These are phyloP conservation scores for Schizothecium vesticola DNA, from an alignment of 495 filamentous ascomycete species.

Conservation along the genomic window DNA sequence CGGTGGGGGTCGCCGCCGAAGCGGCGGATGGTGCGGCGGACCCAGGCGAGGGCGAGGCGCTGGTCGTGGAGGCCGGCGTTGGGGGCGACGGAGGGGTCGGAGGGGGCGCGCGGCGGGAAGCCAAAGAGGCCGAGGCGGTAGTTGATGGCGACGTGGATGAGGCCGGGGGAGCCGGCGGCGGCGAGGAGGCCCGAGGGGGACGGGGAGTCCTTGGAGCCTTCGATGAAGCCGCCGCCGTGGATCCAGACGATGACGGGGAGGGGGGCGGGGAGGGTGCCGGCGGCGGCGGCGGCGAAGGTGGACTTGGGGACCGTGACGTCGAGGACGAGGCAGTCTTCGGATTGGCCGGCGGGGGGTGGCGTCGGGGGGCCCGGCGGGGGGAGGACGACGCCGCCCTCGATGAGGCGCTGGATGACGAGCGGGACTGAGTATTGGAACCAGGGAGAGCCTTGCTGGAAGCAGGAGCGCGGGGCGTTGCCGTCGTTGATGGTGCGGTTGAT, in stretches of 20 bases:
- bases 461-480: conserved; percentile 2
- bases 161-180: neutral
- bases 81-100: neutral
- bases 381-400: neutral
- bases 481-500: conserved; percentile 12
- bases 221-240: conserved; percentile 12
- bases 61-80: conserved; percentile 14
- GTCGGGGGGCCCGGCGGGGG: neutral
- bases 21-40: conserved; percentile 4
- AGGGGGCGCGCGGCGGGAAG: conserved; percentile 1
- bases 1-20: conserved; percentile 7
- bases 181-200: conserved; percentile 8
- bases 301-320: conserved; percentile 8
- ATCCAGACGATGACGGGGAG: conserved; percentile 14
- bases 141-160: conserved; percentile 11
- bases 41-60: conserved; percentile 11
- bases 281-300: neutral
- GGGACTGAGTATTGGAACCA: conserved; percentile 11
- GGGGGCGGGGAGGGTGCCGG: neutral
- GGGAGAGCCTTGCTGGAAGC: neutral
- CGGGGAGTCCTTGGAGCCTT: conserved; percentile 3
- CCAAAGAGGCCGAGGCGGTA: conserved; percentile 17
- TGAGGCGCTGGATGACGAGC: conserved; percentile 1
- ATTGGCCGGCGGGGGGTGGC: neutral
- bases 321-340: conserved; percentile 11